A percentile compares a stretch with the other conserved stretches of the same genome.
These are phyloP conservation scores for Metschnikowia dekortorum DNA, from an alignment of 805 yeast genomes.

Conservation along the genomic window DNA sequence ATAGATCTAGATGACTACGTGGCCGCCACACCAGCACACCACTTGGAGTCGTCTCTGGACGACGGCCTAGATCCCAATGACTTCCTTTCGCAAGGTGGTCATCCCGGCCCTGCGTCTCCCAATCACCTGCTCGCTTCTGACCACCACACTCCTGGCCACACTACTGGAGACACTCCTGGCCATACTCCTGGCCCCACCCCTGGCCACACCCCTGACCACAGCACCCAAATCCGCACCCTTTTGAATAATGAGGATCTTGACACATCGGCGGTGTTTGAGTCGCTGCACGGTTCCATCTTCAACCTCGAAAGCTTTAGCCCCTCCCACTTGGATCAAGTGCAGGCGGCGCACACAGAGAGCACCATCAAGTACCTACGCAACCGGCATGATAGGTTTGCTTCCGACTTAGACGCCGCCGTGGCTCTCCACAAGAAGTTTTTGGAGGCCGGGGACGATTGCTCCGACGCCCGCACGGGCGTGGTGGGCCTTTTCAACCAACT, in stretches of 20 bases:
- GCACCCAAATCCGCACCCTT: neutral
- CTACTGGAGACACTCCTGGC: neutral
- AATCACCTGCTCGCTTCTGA: neutral
- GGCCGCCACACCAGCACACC: neutral
- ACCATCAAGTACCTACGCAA: conserved; percentile 3
- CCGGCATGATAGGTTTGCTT: conserved; percentile 4
- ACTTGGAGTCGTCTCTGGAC: conserved; percentile 13
- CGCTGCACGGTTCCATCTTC: neutral
- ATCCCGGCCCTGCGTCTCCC: neutral
- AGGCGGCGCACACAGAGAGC: neutral
- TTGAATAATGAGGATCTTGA: neutral
- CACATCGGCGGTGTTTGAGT: neutral
- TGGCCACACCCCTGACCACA: neutral
- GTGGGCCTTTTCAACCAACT: conserved; percentile 18
- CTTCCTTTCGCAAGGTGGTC: conserved; percentile 13
- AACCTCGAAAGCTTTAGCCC: neutral
- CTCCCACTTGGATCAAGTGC: neutral
- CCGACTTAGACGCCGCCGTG: conserved; percentile 5
- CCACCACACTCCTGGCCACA: neutral
- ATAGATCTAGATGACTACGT: conserved; percentile 14
- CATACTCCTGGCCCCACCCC: too few species aligned
- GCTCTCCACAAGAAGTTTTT: conserved; percentile 6
- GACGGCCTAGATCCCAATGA: conserved; percentile 20
- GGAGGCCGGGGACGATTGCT: conserved; percentile 11
- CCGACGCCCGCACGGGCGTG: conserved; percentile 1